phyloP scores from a whole-genome alignment of 116 monocot species.

The Cymodocea nodosa region DNA sequence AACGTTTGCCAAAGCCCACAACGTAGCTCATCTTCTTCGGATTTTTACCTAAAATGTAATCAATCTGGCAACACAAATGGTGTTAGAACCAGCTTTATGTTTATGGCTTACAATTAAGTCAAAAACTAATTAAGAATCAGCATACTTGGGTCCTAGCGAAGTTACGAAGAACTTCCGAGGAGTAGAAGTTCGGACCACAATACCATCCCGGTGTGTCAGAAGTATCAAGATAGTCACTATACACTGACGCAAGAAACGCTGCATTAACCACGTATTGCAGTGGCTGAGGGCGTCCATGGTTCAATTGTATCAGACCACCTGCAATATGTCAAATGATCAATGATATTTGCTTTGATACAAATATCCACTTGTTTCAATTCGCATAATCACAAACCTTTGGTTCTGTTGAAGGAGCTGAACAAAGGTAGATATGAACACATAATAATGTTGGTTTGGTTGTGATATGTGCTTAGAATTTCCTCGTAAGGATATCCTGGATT shows the following conservation, averaged over 20 bases:
- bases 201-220: conserved; percentile 36
- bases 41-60: conserved; percentile 36
- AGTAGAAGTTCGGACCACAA: conserved; percentile 35
- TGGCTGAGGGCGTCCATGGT: conserved; percentile 38
- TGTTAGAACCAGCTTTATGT: not conserved
- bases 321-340: not conserved
- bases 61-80: conserved; percentile 14
- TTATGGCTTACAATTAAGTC: too few species aligned
- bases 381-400: conserved; percentile 15
- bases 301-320: conserved; percentile 40
- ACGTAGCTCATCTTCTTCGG: conserved; percentile 39
- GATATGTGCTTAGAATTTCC: conserved; percentile 30
- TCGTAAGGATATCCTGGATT: conserved; percentile 43
- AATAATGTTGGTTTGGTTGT: conserved; percentile 33
- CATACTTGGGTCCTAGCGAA: conserved; percentile 31
- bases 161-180: conserved; percentile 26
- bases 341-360: too few species aligned
- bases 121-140: too few species aligned
- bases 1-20: conserved; percentile 23
- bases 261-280: conserved; percentile 42
- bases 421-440: conserved; percentile 40
- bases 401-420: conserved; percentile 28
- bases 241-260: conserved; percentile 35
- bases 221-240: conserved; percentile 41
- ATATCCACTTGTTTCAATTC: too few species aligned